Conservation (phyloP, 169 alveolate species). For the Fabrea salina region DNA sequence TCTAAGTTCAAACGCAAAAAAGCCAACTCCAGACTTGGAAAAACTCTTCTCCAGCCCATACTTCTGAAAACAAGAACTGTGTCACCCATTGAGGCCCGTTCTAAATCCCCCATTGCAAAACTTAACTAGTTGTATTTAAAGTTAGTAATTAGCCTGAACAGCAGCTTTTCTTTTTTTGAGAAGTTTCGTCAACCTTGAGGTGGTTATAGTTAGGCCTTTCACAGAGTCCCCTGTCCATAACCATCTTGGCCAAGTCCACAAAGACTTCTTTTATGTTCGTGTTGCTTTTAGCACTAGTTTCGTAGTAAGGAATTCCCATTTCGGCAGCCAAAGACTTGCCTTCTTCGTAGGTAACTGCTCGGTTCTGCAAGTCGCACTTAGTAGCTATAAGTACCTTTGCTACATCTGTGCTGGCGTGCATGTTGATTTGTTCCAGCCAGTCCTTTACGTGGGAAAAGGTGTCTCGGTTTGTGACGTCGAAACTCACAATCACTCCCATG, state of each 20-base stretch:
- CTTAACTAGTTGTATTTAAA: neutral
- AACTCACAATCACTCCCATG: slow-evolving; percentile 92
- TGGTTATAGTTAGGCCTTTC: neutral
- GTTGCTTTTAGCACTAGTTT: slow-evolving; percentile 12
- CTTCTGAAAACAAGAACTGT: too few relatives aligned
- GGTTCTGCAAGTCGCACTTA: slow-evolving; percentile 86
- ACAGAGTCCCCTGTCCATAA: neutral
- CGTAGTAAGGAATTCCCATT: slow-evolving; percentile 11
- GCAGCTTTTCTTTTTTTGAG: neutral
- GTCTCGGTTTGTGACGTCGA: slow-evolving; percentile 85
- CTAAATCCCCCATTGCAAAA: too few relatives aligned
- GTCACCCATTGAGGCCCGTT: too few relatives aligned
- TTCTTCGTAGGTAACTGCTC: neutral
- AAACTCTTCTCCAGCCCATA: too few relatives aligned
- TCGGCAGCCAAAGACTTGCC: slow-evolving; percentile 16
- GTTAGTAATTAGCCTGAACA: neutral
- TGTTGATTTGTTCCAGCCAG: slow-evolving; percentile 92
- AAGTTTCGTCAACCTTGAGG: neutral
- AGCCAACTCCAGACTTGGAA: too few relatives aligned
- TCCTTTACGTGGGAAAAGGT: slow-evolving; percentile 82
- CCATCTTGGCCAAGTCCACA: neutral
- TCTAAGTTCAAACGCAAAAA: too few relatives aligned
- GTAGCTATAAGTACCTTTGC: slow-evolving; percentile 94
- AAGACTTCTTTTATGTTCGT: neutral
- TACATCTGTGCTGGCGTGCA: slow-evolving; percentile 89